Evolutionary conservation across 257 asterid species (phyloP).

Genomic region (Gentiana straminea): DNA sequence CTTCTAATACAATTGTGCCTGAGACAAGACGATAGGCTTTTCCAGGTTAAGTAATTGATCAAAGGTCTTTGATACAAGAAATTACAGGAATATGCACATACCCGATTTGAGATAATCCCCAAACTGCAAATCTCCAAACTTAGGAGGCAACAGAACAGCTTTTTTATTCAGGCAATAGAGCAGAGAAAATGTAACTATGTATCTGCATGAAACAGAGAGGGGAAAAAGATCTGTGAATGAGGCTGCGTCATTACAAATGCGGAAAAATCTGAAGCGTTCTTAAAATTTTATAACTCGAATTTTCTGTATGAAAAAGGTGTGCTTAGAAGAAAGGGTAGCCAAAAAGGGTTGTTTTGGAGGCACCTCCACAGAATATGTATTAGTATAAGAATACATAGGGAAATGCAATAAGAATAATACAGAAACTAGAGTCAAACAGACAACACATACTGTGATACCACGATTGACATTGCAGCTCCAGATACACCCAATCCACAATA

Average conservation of each 20-base stretch:
- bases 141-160: constrained; percentile 71
- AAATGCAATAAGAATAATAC: not conserved
- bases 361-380: no score
- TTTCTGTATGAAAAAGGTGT: no score
- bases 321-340: no score
- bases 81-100: constrained; percentile 15
- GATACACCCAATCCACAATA: constrained; percentile 61
- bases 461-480: constrained; percentile 96
- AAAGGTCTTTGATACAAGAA: constrained; percentile 2
- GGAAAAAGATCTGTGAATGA: no score
- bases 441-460: constrained; percentile 75
- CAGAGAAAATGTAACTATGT: constrained; percentile 63
- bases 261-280: no score
- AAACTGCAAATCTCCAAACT: constrained; percentile 64
- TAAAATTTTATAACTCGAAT: no score
- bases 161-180: constrained; percentile 56
- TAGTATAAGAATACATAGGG: no score
- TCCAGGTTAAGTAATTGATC: not conserved
- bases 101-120: constrained; percentile 86
- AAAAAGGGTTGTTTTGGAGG: no score
- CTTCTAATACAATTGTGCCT: no score
- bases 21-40: not conserved
- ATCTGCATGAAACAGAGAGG: constrained; percentile 30
- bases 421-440: not conserved
- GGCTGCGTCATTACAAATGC: no score